These are phyloP conservation scores for Glebionis coronaria DNA, from an alignment of 129 eudicot genomes.

Conservation along the genomic window DNA sequence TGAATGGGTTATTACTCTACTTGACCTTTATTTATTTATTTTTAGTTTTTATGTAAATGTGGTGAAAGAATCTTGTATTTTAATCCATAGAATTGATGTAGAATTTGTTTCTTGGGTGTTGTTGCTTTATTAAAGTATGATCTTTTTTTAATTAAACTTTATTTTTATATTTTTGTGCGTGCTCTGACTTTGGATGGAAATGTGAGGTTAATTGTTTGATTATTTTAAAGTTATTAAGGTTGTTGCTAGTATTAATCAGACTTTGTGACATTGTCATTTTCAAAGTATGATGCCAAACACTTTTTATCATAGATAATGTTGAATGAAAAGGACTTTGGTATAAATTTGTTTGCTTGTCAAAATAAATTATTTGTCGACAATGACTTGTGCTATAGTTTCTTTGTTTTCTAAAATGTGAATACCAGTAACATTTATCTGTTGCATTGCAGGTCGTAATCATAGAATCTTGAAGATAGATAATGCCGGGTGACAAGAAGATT, in stretches of 20 bases:
- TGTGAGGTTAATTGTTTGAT: too few species aligned
- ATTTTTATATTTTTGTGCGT: not conserved
- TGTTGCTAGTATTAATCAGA: too few species aligned
- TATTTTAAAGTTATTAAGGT: not conserved
- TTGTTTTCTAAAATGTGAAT: slow-evolving; percentile 1
- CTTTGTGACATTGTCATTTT: too few species aligned
- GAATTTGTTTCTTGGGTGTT: slow-evolving; percentile 5
- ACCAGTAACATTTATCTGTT: not conserved
- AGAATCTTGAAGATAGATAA: slow-evolving; percentile 30
- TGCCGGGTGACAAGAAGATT: slow-evolving; percentile 57
- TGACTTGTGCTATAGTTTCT: not conserved
- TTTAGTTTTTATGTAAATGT: not conserved
- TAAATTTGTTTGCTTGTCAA: slow-evolving; percentile 4
- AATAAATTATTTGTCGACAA: slow-evolving; percentile 1
- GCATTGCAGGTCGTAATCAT: slow-evolving; percentile 27
- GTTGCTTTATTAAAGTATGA: not conserved
- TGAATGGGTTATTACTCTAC: not conserved
- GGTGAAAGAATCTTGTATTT: slow-evolving; percentile 23
- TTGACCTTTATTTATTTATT: not conserved
- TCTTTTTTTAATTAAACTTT: not conserved
- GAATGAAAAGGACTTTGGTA: slow-evolving; percentile 14
- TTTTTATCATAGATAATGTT: too few species aligned
- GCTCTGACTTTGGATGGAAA: not conserved
- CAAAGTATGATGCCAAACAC: too few species aligned
- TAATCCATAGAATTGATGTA: not conserved